These are phyloP conservation scores for Gynandropsis gynandra DNA, from an alignment of 345 rosid genomes.

Conservation along the genomic window DNA sequence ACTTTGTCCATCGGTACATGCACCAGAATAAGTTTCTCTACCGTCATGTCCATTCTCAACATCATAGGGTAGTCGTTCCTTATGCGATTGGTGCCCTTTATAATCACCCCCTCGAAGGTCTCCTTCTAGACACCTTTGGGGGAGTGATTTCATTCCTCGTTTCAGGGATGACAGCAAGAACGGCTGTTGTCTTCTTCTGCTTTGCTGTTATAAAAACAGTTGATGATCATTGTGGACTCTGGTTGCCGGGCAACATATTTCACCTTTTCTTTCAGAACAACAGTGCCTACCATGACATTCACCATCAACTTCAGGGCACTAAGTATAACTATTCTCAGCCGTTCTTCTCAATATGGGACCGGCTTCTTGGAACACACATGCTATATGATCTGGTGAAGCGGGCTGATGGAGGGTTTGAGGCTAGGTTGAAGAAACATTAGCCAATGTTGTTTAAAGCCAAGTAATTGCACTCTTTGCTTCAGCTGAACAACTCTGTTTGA, in stretches of 20 bases:
- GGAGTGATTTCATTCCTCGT: slow-evolving; percentile 61
- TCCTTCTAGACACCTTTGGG: slow-evolving; percentile 55
- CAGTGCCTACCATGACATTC: slow-evolving; percentile 60
- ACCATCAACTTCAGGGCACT: slow-evolving; percentile 57
- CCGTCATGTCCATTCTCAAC: slow-evolving; percentile 63
- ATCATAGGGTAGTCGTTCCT: slow-evolving; percentile 59
- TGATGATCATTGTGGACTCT: slow-evolving; percentile 68
- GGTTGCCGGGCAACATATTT: slow-evolving; percentile 66
- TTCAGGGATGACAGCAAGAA: slow-evolving; percentile 69
- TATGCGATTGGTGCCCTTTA: slow-evolving; percentile 70
- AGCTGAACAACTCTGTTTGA: no score
- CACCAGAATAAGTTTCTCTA: slow-evolving; percentile 64
- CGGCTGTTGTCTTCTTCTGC: slow-evolving; percentile 60
- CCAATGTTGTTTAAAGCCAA: no score
- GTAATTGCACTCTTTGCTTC: no score
- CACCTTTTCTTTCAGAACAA: slow-evolving; percentile 52
- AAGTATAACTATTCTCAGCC: slow-evolving; percentile 71
- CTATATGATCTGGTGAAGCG: slow-evolving; percentile 48
- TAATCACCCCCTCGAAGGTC: slow-evolving; percentile 65
- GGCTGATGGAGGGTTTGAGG: slow-evolving; percentile 65
- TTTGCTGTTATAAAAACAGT: slow-evolving; percentile 56
- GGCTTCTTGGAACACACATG: slow-evolving; percentile 55
- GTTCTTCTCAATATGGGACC: slow-evolving; percentile 64
- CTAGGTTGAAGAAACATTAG: slow-evolving; percentile 33
- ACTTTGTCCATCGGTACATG: slow-evolving; percentile 64